phyloP scores from a whole-genome alignment of 192 early-diverging fungal genomes.

The Dissophora ornata region DNA sequence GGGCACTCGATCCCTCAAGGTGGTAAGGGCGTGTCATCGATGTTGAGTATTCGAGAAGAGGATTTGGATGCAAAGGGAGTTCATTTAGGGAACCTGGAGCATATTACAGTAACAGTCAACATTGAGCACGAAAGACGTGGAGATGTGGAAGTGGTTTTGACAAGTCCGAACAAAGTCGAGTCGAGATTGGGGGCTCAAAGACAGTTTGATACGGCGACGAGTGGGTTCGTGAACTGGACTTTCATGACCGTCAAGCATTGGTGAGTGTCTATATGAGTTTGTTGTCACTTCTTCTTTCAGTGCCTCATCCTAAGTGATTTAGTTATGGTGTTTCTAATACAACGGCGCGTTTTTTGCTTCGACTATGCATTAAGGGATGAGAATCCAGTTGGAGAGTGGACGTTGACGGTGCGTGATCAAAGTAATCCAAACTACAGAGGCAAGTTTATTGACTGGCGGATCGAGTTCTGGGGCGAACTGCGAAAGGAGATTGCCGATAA shows the following conservation, averaged over 20 bases:
- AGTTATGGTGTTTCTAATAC: conserved; percentile 6
- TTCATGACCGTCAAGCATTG: conserved; percentile 98
- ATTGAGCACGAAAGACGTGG: conserved; percentile 86
- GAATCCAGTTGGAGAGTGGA: conserved; percentile 86
- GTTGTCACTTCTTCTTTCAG: not conserved
- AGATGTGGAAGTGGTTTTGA: conserved; percentile 85
- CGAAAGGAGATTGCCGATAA: not conserved
- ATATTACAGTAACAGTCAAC: conserved; percentile 87
- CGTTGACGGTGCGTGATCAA: conserved; percentile 73
- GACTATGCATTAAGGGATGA: no score
- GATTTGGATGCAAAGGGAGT: conserved; percentile 54
- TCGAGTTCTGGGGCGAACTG: conserved; percentile 76
- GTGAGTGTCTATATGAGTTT: conserved; percentile 52
- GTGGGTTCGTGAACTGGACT: conserved; percentile 89
- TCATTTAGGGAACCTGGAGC: conserved; percentile 78
- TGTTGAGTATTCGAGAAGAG: conserved; percentile 59
- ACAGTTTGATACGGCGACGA: conserved; percentile 68
- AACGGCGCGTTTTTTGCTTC: no score
- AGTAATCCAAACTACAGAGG: conserved; percentile 65
- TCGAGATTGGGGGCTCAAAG: conserved; percentile 77
- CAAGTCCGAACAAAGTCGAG: conserved; percentile 75
- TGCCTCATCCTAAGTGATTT: conserved; percentile 21
- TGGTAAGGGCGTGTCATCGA: conserved; percentile 41
- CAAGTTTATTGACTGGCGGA: conserved; percentile 71
- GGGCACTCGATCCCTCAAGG: conserved; percentile 65